These are phyloP conservation scores for Penicillium flavigenum DNA, from an alignment of 495 filamentous ascomycete species.

Conservation along the genomic window DNA sequence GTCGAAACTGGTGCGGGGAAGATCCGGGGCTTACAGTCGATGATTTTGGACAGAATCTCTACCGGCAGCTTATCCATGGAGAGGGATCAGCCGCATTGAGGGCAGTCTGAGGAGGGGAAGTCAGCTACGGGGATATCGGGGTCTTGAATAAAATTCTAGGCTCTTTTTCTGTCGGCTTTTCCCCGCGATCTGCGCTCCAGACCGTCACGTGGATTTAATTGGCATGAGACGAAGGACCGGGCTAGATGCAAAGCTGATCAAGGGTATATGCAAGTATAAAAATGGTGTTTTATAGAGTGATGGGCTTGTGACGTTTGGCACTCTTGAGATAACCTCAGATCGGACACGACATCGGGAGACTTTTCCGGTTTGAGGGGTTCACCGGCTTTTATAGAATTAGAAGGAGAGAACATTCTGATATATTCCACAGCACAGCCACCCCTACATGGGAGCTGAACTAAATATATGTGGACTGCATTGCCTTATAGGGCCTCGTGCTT, in stretches of 20 bases:
- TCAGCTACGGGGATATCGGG: conserved; percentile 13
- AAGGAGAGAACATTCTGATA: background rate
- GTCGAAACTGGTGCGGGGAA: conserved; percentile 30
- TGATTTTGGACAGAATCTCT: conserved; percentile 73
- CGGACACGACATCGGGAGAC: background rate
- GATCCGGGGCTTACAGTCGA: conserved; percentile 59
- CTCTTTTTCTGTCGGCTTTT: conserved; percentile 6
- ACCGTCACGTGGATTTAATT: conserved; percentile 28
- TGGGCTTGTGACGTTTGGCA: conserved; percentile 1
- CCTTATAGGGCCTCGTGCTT: no score
- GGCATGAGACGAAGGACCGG: background rate
- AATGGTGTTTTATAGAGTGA: background rate
- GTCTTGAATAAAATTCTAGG: conserved; percentile 20
- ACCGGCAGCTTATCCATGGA: conserved; percentile 67
- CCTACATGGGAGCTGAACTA: background rate
- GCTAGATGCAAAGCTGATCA: background rate
- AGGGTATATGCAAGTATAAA: background rate
- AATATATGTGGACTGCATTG: background rate
- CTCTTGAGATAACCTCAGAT: background rate
- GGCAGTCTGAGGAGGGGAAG: conserved; percentile 21
- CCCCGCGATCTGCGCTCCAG: conserved; percentile 26
- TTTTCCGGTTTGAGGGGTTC: conserved; percentile 3
- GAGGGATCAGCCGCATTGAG: conserved; percentile 35
- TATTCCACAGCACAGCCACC: background rate
- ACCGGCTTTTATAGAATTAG: background rate